Conservation (phyloP, 768 basidiomycete species). For the Lactifluus subvellereus region DNA sequence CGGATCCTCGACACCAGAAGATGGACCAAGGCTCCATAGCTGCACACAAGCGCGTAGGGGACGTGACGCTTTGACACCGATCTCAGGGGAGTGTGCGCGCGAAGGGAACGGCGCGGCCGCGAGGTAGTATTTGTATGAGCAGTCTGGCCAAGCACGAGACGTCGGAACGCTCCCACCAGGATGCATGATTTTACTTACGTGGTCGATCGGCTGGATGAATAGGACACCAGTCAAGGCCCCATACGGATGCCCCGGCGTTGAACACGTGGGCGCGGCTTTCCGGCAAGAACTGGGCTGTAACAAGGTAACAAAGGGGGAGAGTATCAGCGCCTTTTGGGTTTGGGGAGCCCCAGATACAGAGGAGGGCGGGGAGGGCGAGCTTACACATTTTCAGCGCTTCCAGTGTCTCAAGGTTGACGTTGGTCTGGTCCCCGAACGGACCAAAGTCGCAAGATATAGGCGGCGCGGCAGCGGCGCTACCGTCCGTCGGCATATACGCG, state of each 20-base stretch:
- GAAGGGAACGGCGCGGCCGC: constrained; percentile 76
- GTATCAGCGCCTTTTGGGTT: neutral
- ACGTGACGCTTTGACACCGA: constrained; percentile 53
- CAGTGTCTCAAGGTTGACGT: constrained; percentile 47
- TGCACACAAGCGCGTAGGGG: constrained; percentile 71
- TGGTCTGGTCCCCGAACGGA: constrained; percentile 49
- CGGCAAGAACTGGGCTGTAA: constrained; percentile 52
- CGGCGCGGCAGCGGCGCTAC: constrained; percentile 39
- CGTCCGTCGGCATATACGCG: constrained; percentile 54
- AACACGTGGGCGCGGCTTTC: constrained; percentile 64
- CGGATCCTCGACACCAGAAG: neutral
- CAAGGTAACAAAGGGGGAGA: neutral
- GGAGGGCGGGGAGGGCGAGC: constrained; percentile 24
- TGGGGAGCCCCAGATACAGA: neutral
- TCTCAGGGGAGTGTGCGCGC: constrained; percentile 52
- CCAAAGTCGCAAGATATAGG: constrained; percentile 61
- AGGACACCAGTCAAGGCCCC: constrained; percentile 93
- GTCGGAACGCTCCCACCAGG: neutral
- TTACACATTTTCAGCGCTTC: constrained; percentile 54
- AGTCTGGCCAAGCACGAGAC: constrained; percentile 34
- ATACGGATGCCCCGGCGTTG: constrained; percentile 85
- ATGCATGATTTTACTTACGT: constrained; percentile 35
- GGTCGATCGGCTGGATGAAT: constrained; percentile 51
- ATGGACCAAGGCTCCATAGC: constrained; percentile 62
- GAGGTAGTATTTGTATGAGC: constrained; percentile 66